These are phyloP conservation scores for Aspergillus novoparasiticus DNA, from an alignment of 2,329 filamentous ascomycete species.

Conservation along the genomic window DNA sequence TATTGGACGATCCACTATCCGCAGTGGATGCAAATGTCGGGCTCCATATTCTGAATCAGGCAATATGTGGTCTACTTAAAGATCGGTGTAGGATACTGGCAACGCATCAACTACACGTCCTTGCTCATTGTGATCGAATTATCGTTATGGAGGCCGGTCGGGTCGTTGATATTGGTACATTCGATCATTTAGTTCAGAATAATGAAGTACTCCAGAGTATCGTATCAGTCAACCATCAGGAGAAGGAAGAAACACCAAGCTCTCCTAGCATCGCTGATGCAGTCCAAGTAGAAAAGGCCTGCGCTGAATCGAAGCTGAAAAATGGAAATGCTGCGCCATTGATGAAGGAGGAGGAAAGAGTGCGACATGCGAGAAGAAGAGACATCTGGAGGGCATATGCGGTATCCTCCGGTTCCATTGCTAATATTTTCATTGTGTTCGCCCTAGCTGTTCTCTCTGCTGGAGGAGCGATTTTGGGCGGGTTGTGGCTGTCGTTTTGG, in stretches of 20 bases:
- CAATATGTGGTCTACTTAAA: not conserved
- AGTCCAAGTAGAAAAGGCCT: too few species aligned
- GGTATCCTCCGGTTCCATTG: too few species aligned
- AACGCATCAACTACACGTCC: not conserved
- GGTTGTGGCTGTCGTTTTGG: not conserved
- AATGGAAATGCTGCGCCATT: not conserved
- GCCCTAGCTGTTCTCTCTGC: not conserved
- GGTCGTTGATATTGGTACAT: not conserved
- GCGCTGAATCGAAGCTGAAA: too few species aligned
- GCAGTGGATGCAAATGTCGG: too few species aligned
- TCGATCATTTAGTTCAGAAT: not conserved
- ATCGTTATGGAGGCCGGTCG: not conserved
- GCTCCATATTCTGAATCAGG: not conserved
- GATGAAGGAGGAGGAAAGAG: not conserved
- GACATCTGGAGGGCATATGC: not conserved
- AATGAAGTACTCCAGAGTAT: not conserved
- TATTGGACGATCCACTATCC: not conserved
- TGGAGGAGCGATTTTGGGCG: not conserved
- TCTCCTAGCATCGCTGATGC: too few species aligned
- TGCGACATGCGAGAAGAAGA: not conserved
- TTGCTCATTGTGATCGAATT: not conserved
- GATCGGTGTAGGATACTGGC: not conserved
- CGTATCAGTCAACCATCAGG: too few species aligned
- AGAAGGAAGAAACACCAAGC: too few species aligned
- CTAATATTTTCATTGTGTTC: not conserved